A percentile compares a stretch with the other conserved stretches of the same genome.
phyloP scores from a whole-genome alignment of 1,284 basidiomycete genomes.

The Malassezia pachydermatis region DNA sequence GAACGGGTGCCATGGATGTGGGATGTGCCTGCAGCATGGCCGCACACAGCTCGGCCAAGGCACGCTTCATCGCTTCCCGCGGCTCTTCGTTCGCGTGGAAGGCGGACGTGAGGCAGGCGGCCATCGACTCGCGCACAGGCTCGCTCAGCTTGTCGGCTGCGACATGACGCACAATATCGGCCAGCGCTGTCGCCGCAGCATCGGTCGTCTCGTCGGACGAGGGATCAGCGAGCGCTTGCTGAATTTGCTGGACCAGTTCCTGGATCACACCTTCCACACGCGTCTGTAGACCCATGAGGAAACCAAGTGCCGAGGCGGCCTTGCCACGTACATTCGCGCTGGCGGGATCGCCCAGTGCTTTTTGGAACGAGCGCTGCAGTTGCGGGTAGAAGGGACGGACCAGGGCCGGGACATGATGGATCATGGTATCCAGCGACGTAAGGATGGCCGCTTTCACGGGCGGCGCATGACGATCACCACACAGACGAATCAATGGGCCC shows the following conservation, averaged over 20 bases:
- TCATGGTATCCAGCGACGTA: constrained; percentile 36
- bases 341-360: constrained; percentile 72
- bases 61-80: constrained; percentile 50
- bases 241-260: constrained; percentile 58
- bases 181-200: constrained; percentile 66
- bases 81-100: constrained; percentile 52
- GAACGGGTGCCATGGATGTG: constrained; percentile 59
- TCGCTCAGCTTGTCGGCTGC: constrained; percentile 65
- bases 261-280: constrained; percentile 63
- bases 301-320: constrained; percentile 73
- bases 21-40: constrained; percentile 59
- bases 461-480: constrained; percentile 44
- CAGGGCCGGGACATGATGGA: constrained; percentile 63
- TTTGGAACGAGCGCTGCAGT: constrained; percentile 90
- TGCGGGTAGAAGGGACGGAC: constrained; percentile 98
- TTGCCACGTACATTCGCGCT: constrained; percentile 69
- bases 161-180: constrained; percentile 63
- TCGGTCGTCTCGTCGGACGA: constrained; percentile 49
- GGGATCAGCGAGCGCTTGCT: constrained; percentile 53
- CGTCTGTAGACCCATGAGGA: constrained; percentile 64
- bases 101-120: constrained; percentile 67
- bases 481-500: constrained; percentile 68
- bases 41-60: constrained; percentile 61
- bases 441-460: constrained; percentile 46
- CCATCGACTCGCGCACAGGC: constrained; percentile 61